Evolutionary conservation across 495 filamentous ascomycete genomes (phyloP).

Genomic region (Trichoderma erinaceum): DNA sequence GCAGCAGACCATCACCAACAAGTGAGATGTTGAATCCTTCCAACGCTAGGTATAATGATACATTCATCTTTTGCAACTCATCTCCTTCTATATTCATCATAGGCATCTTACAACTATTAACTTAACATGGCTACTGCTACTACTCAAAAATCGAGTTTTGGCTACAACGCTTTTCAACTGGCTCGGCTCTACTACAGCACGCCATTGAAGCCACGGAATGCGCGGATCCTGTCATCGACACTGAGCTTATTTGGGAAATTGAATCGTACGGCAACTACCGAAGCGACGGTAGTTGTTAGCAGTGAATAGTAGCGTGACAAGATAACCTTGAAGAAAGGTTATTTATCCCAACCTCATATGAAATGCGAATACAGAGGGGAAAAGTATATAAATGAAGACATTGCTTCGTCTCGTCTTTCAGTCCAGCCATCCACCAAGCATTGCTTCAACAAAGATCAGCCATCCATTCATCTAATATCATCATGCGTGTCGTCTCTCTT

Average conservation of each 20-base stretch:
- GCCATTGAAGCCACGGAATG: neutral
- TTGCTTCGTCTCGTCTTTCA: neutral
- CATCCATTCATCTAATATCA: neutral
- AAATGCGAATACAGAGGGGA: neutral
- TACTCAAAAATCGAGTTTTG: neutral
- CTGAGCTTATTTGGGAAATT: neutral
- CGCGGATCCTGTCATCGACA: neutral
- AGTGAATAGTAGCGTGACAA: neutral
- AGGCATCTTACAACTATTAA: neutral
- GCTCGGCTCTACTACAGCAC: neutral
- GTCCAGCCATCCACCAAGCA: neutral
- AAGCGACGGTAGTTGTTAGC: neutral
- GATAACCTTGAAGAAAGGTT: neutral
- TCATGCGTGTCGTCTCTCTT: neutral
- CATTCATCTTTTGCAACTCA: neutral
- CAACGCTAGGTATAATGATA: neutral
- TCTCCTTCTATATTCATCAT: neutral
- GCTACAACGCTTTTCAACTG: neutral
- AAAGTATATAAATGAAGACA: neutral
- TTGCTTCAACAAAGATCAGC: neutral
- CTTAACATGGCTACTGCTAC: neutral
- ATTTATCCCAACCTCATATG: neutral
- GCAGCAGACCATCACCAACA: neutral
- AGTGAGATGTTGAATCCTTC: neutral
- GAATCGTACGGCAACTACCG: neutral